Evolutionary conservation across 164 flowering plant genomes (phyloP), one percentile per base, ranked within the genome.

Genomic region (Vitis labrusca): DNA sequence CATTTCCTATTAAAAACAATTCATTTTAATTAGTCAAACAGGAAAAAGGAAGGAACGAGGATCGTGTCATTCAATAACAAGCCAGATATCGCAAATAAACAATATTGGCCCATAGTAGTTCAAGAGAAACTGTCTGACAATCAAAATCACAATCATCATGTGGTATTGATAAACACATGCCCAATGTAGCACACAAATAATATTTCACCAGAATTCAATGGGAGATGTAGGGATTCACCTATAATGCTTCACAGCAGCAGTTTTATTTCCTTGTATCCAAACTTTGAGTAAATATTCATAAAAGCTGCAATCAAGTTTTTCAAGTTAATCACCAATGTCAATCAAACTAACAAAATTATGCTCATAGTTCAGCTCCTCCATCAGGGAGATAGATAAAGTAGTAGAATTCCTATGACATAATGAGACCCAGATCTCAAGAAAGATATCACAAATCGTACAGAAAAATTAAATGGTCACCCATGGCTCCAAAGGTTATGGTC

Each of bases 201-300:
- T 57, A 67, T 7, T 59, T 50, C n/a, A 29, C 10, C 13, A 59
- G 23, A 3, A 59, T 10, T 32, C 63, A 29, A 10, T 5, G 8
- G 19, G 4, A 19, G 63, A 55, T 54, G 15, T 10, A 44, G 16
- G 29, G 44, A 47, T 12, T 30, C 10, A 91, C 97, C 97, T 87
- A 70, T 96, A 92, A 73, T 63, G 93, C 74, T 78, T 85, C 53
- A 93, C 97, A 53, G 87, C 79, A 64, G 79, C 72, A 61, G 97
- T 91, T 84, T 85, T 91, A 81, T 96, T 96, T 78, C 99, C 99
- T 76, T 96, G 99, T 73, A 96, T 81, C 99, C 99, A 93, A 17
- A 75, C 98, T 80, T 96, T 96, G 72, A 96, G 97, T 64, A 96
- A 79, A 73, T 96, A 96, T 69, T 96, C 98, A 77, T 96, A 96